Evolutionary conservation across 345 rosid genomes (phyloP), one percentile per base, ranked within the genome.

Genomic region (Brassica cretica): DNA sequence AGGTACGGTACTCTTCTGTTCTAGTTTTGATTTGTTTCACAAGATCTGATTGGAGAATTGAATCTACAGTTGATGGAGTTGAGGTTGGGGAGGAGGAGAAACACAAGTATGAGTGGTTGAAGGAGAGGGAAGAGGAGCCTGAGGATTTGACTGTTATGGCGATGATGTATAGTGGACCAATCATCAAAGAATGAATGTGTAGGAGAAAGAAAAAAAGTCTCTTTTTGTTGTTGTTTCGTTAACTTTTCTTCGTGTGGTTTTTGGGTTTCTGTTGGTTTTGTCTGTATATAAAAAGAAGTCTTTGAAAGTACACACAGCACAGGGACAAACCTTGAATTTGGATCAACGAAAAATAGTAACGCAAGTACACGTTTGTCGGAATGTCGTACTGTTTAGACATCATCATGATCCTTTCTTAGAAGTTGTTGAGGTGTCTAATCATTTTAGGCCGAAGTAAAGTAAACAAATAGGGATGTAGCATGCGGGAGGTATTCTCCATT

Each of bases 401-500:
- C 53, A 24, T 60, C n/a, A 25, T 25, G 8, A 10, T 60, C 15
- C 30, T 24, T 5, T 27, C 4, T 1, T 60, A 60, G 32, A 21
- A 58, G 32, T 59, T 59, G 64, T 24, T 59, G n/a, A 24, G 32
- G 64, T 24, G 32, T 59, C 29, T 39, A 39, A 39, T 39, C 10
- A 9, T 39, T 10, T 39, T 39, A 39, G 5, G 46, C 46, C 46
- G 2, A 39, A 39, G 5, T 19, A 19, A 21, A 58, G 12, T 19
- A 8, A 59, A 60, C 44, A 66, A 67, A 2, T 2, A 89, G 88
- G 91, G 91, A 85, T 87, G 90, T 87, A 88, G 90, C 91, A 93
- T 87, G 91, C 88, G 89, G 89, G 98, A 88, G 93, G 89, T 79
- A 86, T 84, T 92, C 90, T 88, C 91, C 96, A 88, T 59, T 8